phyloP scores from a whole-genome alignment of 208 protist genomes.

The Crithidia brevicula region DNA sequence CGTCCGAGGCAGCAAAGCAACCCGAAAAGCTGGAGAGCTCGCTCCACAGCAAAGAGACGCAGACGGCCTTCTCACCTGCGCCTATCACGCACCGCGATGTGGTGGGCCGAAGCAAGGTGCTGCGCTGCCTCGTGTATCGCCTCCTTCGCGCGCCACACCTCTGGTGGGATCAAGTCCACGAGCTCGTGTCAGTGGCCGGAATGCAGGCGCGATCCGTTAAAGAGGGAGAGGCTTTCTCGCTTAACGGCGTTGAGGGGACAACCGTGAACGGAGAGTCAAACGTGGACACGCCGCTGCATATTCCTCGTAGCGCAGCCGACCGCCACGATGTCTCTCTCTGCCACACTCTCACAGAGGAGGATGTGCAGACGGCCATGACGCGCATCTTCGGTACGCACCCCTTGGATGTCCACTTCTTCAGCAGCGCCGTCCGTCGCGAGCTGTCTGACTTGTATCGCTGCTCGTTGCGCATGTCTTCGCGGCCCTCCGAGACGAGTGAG shows the following conservation, averaged over 20 bases:
- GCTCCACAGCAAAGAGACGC: too few species aligned
- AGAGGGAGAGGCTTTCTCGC: too few species aligned
- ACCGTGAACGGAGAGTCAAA: too few species aligned
- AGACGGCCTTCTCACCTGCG: too few species aligned
- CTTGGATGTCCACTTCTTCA: slow-evolving; percentile 28
- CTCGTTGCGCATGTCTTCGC: neutral
- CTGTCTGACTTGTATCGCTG: slow-evolving; percentile 8
- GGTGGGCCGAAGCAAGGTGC: slow-evolving; percentile 42
- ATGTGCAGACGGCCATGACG: slow-evolving; percentile 17
- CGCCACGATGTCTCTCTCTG: neutral
- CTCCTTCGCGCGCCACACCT: slow-evolving; percentile 26
- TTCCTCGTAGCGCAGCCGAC: too few species aligned
- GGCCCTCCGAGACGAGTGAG: too few species aligned
- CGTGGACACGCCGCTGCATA: too few species aligned
- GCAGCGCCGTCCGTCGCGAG: slow-evolving; percentile 10
- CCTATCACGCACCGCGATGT: slow-evolving; percentile 36
- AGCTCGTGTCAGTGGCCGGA: slow-evolving; percentile 39
- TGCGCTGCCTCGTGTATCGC: slow-evolving; percentile 42
- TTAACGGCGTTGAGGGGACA: too few species aligned
- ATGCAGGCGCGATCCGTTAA: too few species aligned
- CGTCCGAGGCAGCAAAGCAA: too few species aligned
- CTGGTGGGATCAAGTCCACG: slow-evolving; percentile 47
- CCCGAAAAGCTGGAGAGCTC: too few species aligned
- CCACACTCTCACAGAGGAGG: neutral
- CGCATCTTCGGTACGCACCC: slow-evolving; percentile 29